Percentiles rank a stretch among this genome's conserved stretches.
phyloP scores from a whole-genome alignment of 352 stramenopile species.

The Pythium utonaiense region DNA sequence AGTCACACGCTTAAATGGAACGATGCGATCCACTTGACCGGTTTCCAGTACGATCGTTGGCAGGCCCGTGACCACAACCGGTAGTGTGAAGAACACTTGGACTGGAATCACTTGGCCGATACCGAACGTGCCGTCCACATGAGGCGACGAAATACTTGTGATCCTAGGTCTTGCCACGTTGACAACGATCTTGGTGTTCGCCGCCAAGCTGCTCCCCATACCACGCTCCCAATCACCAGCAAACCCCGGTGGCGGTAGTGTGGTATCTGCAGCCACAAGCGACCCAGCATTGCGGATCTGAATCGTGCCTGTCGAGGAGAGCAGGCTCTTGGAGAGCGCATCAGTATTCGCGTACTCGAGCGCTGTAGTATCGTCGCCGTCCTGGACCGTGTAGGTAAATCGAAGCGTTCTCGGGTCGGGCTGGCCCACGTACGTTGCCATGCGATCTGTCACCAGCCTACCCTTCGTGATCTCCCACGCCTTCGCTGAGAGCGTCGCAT shows the following conservation, averaged over 20 bases:
- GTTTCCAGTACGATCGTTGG: conserved; percentile 69
- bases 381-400: conserved; percentile 63
- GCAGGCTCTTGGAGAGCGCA: conserved; percentile 42
- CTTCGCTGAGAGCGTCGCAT: conserved; percentile 33
- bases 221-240: conserved; percentile 57
- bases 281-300: conserved; percentile 42
- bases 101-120: conserved; percentile 71
- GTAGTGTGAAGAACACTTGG: conserved; percentile 64
- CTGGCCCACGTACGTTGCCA: conserved; percentile 32
- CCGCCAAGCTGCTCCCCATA: conserved; percentile 55
- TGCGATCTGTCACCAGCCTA: conserved; percentile 31
- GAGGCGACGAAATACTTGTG: conserved; percentile 47
- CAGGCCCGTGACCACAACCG: conserved; percentile 50
- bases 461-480: conserved; percentile 73
- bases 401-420: conserved; percentile 35
- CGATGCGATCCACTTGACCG: conserved; percentile 53
- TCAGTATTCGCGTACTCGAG: conserved; percentile 76
- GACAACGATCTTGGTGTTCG: conserved; percentile 43
- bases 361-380: conserved; percentile 46
- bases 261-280: conserved; percentile 30
- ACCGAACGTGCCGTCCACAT: conserved; percentile 62
- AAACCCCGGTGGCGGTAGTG: conserved; percentile 46
- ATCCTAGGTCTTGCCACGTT: conserved; percentile 50
- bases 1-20: conserved; percentile 48
- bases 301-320: conserved; percentile 9